These are phyloP conservation scores for Thermothielavioides terrestris DNA, from an alignment of 495 filamentous ascomycete genomes.

Conservation along the genomic window DNA sequence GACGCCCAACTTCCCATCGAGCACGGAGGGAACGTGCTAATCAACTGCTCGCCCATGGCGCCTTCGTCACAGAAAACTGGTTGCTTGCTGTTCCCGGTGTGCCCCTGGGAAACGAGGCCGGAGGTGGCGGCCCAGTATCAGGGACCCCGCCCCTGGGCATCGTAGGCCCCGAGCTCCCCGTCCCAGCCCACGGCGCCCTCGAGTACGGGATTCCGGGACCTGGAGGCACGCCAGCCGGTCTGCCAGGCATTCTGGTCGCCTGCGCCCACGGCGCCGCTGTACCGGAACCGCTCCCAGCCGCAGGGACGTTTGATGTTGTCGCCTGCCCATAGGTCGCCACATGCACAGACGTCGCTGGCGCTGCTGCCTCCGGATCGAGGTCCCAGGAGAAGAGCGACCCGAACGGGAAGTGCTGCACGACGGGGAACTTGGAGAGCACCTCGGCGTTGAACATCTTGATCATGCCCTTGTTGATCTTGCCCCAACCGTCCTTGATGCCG, in stretches of 20 bases:
- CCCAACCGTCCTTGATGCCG: constrained; percentile 85
- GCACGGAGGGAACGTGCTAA: neutral
- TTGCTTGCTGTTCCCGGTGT: constrained; percentile 21
- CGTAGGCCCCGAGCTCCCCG: neutral
- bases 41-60: constrained; percentile 21
- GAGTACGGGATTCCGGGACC: constrained; percentile 29
- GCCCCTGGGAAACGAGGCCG: constrained; percentile 18
- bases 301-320: constrained; percentile 15
- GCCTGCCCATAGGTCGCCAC: constrained; percentile 47
- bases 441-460: constrained; percentile 95
- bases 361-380: constrained; percentile 52
- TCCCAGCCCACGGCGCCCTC: constrained; percentile 17
- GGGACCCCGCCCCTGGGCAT: constrained; percentile 17
- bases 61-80: constrained; percentile 28
- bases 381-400: constrained; percentile 83
- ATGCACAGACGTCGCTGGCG: constrained; percentile 44
- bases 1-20: neutral
- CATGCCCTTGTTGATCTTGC: constrained; percentile 99
- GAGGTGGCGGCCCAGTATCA: constrained; percentile 15
- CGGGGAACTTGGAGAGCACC: constrained; percentile 86
- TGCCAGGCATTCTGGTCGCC: constrained; percentile 24
- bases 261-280: constrained; percentile 37
- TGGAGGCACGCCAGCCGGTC: neutral
- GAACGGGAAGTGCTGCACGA: constrained; percentile 95
- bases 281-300: constrained; percentile 7